Evolutionary conservation across 2,329 filamentous ascomycete species (phyloP).

Genomic region (Colletotrichum brevisporum): DNA sequence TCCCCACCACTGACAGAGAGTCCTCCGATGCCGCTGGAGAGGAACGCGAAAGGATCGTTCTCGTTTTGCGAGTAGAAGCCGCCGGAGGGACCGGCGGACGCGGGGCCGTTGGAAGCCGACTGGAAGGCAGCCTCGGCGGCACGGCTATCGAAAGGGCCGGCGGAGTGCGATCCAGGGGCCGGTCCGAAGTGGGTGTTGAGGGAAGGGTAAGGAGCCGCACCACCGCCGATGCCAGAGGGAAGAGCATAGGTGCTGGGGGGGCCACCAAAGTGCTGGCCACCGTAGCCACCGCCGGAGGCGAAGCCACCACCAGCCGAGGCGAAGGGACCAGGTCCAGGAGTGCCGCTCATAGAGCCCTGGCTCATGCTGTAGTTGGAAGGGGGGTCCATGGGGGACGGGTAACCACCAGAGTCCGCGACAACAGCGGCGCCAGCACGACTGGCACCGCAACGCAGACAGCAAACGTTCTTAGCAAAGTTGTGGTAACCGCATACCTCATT

Average conservation of each 20-base stretch:
- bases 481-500: constrained; percentile 98
- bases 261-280: constrained; percentile 83
- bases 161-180: constrained; percentile 83
- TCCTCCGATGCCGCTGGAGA: constrained; percentile 79
- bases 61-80: constrained; percentile 77
- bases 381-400: constrained; percentile 90
- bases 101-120: constrained; percentile 85
- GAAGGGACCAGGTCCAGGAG: constrained; percentile 83
- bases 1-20: constrained; percentile 79
- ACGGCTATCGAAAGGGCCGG: constrained; percentile 91
- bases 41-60: constrained; percentile 84
- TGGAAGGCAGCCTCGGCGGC: constrained; percentile 96
- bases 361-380: constrained; percentile 88
- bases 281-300: constrained; percentile 69
- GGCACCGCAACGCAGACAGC: constrained; percentile 95
- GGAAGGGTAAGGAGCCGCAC: constrained; percentile 83
- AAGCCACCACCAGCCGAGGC: constrained; percentile 76
- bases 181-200: constrained; percentile 87
- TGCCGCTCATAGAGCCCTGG: constrained; percentile 88
- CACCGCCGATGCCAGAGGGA: constrained; percentile 86
- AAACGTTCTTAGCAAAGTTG: constrained; percentile 99
- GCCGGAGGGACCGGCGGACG: constrained; percentile 81
- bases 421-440: constrained; percentile 94
- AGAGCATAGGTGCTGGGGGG: constrained; percentile 91
- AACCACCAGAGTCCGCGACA: constrained; percentile 92